Percentiles rank a stretch among this genome's conserved stretches.
Evolutionary conservation across 805 yeast genomes (phyloP).

Genomic region (Saccharomycopsis fermentans): DNA sequence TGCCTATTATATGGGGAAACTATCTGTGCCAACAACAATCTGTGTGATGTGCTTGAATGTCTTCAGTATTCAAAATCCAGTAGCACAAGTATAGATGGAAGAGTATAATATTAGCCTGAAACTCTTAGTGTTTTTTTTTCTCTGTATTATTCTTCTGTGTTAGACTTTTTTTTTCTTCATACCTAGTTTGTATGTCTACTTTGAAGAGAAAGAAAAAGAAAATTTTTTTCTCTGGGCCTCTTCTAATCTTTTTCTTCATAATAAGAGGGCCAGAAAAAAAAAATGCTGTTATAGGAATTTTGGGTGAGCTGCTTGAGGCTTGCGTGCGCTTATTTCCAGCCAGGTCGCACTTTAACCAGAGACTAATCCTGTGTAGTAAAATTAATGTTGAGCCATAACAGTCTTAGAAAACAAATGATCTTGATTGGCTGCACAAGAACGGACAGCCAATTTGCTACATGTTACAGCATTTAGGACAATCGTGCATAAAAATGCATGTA

Average conservation of each 20-base stretch:
- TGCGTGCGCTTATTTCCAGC: background rate
- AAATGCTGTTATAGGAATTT: background rate
- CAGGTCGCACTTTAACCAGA: background rate
- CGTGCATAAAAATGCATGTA: background rate
- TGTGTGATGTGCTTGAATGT: too few relatives aligned
- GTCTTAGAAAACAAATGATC: background rate
- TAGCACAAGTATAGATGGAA: background rate
- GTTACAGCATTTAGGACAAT: background rate
- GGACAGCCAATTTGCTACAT: too few relatives aligned
- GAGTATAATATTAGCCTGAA: background rate
- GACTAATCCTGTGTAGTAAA: background rate
- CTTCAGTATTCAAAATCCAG: background rate
- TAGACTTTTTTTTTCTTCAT: too few relatives aligned
- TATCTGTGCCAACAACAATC: background rate
- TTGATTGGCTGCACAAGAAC: background rate
- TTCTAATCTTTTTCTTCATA: background rate
- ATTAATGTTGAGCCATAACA: background rate
- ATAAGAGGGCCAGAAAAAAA: background rate
- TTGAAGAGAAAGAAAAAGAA: too few relatives aligned
- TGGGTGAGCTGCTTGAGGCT: background rate
- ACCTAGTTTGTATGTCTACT: too few relatives aligned
- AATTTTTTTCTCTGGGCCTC: background rate
- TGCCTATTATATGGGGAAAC: background rate
- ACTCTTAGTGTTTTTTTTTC: background rate
- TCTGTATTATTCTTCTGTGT: background rate